A percentile compares a stretch with the other conserved stretches of the same genome.
Evolutionary conservation across 768 basidiomycete genomes (phyloP).

Genomic region (Strobilomyces dryophilus): DNA sequence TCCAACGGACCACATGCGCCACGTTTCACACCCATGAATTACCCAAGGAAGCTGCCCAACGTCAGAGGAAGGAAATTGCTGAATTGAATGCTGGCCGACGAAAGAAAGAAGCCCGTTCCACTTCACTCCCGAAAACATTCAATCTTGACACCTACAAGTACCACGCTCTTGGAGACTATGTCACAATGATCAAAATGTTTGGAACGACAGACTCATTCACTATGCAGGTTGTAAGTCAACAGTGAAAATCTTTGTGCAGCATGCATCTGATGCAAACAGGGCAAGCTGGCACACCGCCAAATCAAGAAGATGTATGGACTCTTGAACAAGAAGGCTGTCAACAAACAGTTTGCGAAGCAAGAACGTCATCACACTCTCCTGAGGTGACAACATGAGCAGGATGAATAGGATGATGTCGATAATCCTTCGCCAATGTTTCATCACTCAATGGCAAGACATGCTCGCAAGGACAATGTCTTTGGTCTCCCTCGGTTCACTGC

Average conservation of each 20-base stretch:
- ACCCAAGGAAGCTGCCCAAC: background rate
- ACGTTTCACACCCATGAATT: background rate
- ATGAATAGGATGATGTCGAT: background rate
- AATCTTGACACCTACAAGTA: background rate
- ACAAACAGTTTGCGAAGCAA: background rate
- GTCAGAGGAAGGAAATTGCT: background rate
- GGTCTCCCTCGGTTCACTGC: background rate
- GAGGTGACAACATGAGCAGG: background rate
- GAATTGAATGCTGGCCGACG: background rate
- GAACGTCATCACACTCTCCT: background rate
- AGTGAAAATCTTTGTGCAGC: background rate
- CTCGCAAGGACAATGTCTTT: background rate
- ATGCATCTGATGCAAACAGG: background rate
- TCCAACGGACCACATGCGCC: background rate
- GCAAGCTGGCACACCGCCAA: background rate
- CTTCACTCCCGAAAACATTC: background rate
- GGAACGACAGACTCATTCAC: background rate
- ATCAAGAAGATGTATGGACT: background rate
- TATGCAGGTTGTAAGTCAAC: background rate
- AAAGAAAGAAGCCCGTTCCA: background rate
- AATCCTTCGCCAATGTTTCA: background rate
- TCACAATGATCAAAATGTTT: background rate
- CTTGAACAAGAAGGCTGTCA: background rate
- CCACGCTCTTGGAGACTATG: background rate
- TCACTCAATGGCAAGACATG: background rate